Base-by-base conservation (phyloP, 2,329 filamentous ascomycete genomes). In the Cladophialophora psammophila region DNA sequence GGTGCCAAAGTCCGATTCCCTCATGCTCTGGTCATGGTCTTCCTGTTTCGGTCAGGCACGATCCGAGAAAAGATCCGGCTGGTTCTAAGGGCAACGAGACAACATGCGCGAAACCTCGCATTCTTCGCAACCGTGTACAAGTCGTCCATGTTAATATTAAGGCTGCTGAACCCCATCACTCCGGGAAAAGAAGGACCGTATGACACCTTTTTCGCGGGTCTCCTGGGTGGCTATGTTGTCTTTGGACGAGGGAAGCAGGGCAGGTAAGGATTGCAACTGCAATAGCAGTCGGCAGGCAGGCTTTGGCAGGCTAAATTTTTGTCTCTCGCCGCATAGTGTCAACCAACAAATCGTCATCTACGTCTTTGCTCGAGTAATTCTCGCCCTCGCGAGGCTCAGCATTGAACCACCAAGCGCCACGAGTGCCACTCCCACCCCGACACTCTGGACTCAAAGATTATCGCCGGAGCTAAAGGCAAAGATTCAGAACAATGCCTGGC, bases 1-100 rank as follows among this genome's bases (percentile, higher is more conserved):
- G 95, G 95, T 68, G 89, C 92, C 75, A 98, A 98, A 87, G 93
- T 99, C 80, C 94, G 95, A 71, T 98, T 99, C 82, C 95, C 95
- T 71, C 95, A 99, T 82, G 95, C 95, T 68, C 86, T 99, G 73
- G 95, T 99, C 60, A 99, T 99, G 94, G 93, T 97, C 72, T 91
- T 98, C 74, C 88, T 99, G 73, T 99, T 99, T 84, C 92, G 95
- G 73, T 93, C 91, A 9, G 95, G 94, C 82, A 91, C 91, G 86
- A 92, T 97, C 74, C 89, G 88, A 64, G 88, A 96, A 78, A 98
- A 98, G 81, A 76, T 87, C 71, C 80, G 81, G 64, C 87, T 96
- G 61, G 89, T 99, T 72, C 85, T 94, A 75, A 90, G 91, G 78
- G 94, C 95, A 10, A 99, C 95, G 8, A 88, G 87, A 75, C 93